phyloP scores from a whole-genome alignment of 2,329 filamentous ascomycete species.

The Ascocoryne sarcoides region DNA sequence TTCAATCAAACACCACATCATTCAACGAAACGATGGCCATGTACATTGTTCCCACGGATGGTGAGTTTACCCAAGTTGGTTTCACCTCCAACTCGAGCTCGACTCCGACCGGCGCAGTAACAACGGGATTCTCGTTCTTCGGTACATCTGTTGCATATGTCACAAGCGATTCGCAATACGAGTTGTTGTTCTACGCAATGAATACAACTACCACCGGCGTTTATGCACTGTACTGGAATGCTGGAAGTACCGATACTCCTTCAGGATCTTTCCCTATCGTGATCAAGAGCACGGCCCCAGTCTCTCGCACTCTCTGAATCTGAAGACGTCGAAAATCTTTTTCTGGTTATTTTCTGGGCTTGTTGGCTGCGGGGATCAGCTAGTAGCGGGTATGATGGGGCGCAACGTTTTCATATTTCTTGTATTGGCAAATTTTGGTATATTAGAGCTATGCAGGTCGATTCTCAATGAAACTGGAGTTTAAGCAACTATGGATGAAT shows the following conservation, averaged over 20 bases:
- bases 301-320: no score
- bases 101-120: conserved; percentile 16
- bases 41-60: conserved; percentile 22
- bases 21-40: conserved; percentile 16
- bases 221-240: conserved; percentile 22
- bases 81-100: conserved; percentile 19
- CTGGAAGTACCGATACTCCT: conserved; percentile 2
- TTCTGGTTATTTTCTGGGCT: no score
- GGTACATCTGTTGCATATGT: conserved; percentile 28
- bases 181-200: conserved; percentile 22
- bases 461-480: no score
- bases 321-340: no score
- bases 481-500: no score
- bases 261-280: conserved; percentile 13
- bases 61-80: conserved; percentile 20
- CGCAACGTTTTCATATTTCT: no score
- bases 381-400: no score
- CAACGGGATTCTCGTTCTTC: conserved; percentile 27
- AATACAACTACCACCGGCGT: conserved; percentile 17
- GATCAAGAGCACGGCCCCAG: conserved; percentile 19
- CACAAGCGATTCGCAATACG: conserved; percentile 13
- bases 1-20: conserved; percentile 19
- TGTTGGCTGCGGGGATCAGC: no score
- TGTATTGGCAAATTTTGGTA: no score
- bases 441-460: no score